These are phyloP conservation scores for Candida nonsorbophila DNA, from an alignment of 805 yeast genomes.

Conservation along the genomic window DNA sequence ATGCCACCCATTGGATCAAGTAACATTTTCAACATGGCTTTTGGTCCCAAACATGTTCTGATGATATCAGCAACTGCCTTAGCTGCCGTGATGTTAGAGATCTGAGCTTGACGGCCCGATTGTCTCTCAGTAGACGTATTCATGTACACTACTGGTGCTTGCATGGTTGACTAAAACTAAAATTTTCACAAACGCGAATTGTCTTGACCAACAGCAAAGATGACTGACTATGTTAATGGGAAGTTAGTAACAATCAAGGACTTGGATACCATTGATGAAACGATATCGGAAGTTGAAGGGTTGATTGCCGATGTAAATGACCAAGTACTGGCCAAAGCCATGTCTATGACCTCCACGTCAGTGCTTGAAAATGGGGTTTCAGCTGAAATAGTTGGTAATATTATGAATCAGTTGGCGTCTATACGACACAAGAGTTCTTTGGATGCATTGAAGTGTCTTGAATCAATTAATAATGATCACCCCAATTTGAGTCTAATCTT, in stretches of 20 bases:
- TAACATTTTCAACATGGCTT: conserved; percentile 97
- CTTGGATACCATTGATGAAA: conserved; percentile 20
- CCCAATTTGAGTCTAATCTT: too few species aligned
- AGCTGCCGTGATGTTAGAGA: conserved; percentile 97
- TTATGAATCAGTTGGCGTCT: too few species aligned
- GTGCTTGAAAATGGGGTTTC: conserved; percentile 11
- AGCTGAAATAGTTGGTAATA: conserved; percentile 5
- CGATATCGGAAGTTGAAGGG: conserved; percentile 18
- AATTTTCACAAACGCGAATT: conserved; percentile 4
- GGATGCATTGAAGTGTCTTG: too few species aligned
- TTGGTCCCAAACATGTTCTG: conserved; percentile 97
- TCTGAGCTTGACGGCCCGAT: conserved; percentile 95
- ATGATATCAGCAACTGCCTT: conserved; percentile 97
- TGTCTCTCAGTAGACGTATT: conserved; percentile 89
- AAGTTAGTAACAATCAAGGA: conserved; percentile 30
- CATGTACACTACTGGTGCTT: conserved; percentile 44
- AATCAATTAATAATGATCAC: too few species aligned
- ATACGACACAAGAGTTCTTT: too few species aligned
- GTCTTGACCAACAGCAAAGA: too few species aligned
- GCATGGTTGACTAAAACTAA: conserved; percentile 19
- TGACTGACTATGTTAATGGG: conserved; percentile 26
- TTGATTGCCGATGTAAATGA: conserved; percentile 5
- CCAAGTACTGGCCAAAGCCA: conserved; percentile 2
- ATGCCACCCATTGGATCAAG: conserved; percentile 97
- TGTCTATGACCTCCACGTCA: too few species aligned